Conservation (phyloP, 805 yeast genomes). For the Lipomyces orientalis region DNA sequence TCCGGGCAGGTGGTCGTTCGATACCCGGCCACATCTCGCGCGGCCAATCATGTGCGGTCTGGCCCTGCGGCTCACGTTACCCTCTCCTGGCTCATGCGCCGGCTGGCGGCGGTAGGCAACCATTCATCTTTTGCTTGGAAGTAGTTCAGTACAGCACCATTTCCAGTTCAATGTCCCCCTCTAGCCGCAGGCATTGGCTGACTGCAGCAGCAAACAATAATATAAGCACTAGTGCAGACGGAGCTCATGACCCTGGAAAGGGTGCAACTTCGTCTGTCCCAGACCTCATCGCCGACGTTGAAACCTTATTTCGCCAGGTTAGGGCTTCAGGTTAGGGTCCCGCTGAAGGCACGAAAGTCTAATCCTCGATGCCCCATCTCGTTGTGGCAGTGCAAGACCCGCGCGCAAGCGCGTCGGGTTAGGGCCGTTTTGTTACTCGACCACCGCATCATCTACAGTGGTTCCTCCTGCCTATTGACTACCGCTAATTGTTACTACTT, state of each 20-base stretch:
- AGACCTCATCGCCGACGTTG: neutral
- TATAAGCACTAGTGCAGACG: no score
- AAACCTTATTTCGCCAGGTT: constrained; percentile 10
- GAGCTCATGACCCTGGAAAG: neutral
- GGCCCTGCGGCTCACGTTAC: neutral
- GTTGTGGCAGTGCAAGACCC: neutral
- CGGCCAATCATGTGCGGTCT: neutral
- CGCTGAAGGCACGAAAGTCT: neutral
- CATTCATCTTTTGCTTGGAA: neutral
- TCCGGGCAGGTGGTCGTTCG: neutral
- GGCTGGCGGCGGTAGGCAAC: no score
- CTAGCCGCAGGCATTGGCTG: neutral
- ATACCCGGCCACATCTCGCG: neutral
- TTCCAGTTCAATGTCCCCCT: neutral
- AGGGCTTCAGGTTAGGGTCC: constrained; percentile 13
- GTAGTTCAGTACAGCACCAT: neutral
- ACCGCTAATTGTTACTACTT: no score
- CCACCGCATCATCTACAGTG: no score
- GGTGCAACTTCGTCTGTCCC: neutral
- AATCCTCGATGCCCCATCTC: constrained; percentile 1
- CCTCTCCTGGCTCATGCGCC: neutral
- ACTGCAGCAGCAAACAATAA: neutral
- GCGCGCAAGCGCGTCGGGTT: neutral
- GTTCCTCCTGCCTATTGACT: no score
- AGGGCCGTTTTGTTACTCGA: neutral